Conservation (phyloP, 148 eudicot species). For the Nyssa sinensis region DNA sequence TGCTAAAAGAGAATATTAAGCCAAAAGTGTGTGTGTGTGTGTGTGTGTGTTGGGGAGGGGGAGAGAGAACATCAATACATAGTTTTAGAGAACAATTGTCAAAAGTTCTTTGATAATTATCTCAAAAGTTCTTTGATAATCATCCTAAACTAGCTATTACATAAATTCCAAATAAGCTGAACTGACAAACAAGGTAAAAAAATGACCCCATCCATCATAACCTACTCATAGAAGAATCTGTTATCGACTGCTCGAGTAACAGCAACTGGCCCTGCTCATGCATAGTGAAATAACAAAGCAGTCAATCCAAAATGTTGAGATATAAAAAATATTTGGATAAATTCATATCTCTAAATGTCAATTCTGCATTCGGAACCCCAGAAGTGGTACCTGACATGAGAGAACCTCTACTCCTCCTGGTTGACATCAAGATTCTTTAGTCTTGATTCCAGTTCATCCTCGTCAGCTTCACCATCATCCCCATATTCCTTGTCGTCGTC, state of each 20-base stretch:
- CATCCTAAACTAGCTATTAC: neutral
- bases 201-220: slow-evolving; percentile 4
- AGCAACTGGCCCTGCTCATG: slow-evolving; percentile 13
- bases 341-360: neutral
- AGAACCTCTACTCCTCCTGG: slow-evolving; percentile 25
- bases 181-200: neutral
- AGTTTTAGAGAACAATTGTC: neutral
- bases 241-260: slow-evolving; percentile 1
- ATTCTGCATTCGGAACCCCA: neutral
- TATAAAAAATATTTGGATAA: neutral
- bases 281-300: slow-evolving; percentile 1
- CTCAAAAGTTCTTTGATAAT: slow-evolving; percentile 5
- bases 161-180: neutral
- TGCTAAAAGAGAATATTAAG: neutral
- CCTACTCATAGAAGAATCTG: neutral
- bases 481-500: slow-evolving; percentile 30
- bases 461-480: slow-evolving; percentile 27
- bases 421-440: slow-evolving; percentile 51
- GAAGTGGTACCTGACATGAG: neutral
- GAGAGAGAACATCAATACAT: neutral
- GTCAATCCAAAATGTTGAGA: neutral
- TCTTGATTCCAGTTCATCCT: slow-evolving; percentile 39
- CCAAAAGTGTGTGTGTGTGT: too few relatives aligned
- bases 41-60: too few relatives aligned
- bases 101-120: slow-evolving; percentile 7